Conservation (phyloP, 768 basidiomycete genomes). For the Heimioporus sp. region DNA sequence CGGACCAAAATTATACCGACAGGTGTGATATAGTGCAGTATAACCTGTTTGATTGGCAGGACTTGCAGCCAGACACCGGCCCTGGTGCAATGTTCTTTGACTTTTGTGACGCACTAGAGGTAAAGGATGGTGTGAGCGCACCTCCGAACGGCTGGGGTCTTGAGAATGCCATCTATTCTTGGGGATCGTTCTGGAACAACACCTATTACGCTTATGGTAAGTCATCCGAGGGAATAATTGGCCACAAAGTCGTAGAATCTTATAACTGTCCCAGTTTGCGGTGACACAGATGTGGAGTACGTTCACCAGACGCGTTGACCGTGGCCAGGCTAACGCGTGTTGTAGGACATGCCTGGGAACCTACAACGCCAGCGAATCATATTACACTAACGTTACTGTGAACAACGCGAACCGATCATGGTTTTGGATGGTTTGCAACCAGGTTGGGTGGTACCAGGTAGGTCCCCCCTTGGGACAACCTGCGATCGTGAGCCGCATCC, state of each 20-base stretch:
- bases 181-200: slow-evolving; percentile 57
- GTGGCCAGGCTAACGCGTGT: slow-evolving; percentile 28
- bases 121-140: slow-evolving; percentile 40
- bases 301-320: slow-evolving; percentile 27
- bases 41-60: slow-evolving; percentile 68
- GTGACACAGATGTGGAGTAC: slow-evolving; percentile 44
- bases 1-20: slow-evolving; percentile 8
- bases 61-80: slow-evolving; percentile 50
- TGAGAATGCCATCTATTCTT: slow-evolving; percentile 55
- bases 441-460: slow-evolving; percentile 54
- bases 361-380: slow-evolving; percentile 36
- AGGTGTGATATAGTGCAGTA: slow-evolving; percentile 41
- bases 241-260: neutral
- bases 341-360: slow-evolving; percentile 39
- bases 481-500: slow-evolving; percentile 33
- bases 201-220: slow-evolving; percentile 46
- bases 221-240: slow-evolving; percentile 17
- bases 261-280: slow-evolving; percentile 46
- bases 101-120: slow-evolving; percentile 41
- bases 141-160: slow-evolving; percentile 58
- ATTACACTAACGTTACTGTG: slow-evolving; percentile 54
- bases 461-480: slow-evolving; percentile 38
- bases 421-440: slow-evolving; percentile 74
- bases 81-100: slow-evolving; percentile 34
- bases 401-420: slow-evolving; percentile 62